phyloP scores from a whole-genome alignment of 352 stramenopile genomes.

The Globisporangium canariense region DNA sequence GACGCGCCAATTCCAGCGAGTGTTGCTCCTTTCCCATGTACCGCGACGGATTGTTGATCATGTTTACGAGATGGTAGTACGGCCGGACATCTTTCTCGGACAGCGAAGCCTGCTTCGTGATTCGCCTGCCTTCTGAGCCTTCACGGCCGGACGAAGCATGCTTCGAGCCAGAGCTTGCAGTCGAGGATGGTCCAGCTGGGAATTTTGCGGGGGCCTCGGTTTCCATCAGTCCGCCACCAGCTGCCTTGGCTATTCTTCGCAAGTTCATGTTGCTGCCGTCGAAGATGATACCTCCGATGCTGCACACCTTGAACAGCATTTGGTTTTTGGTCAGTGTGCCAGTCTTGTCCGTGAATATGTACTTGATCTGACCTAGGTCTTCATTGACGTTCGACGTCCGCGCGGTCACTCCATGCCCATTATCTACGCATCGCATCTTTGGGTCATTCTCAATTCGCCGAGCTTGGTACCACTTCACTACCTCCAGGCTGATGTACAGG shows the following conservation, averaged over 20 bases:
- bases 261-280: conserved; percentile 70
- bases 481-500: conserved; percentile 96
- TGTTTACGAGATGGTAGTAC: conserved; percentile 65
- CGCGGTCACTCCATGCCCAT: conserved; percentile 69
- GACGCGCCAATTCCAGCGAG: conserved; percentile 53
- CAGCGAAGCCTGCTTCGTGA: conserved; percentile 41
- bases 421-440: conserved; percentile 51
- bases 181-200: conserved; percentile 2
- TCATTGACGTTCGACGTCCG: conserved; percentile 94
- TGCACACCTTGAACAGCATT: conserved; percentile 96
- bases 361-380: conserved; percentile 97
- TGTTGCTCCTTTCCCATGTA: conserved; percentile 50
- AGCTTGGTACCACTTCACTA: conserved; percentile 95
- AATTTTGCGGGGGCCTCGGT: background rate
- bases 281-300: conserved; percentile 90
- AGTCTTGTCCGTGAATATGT: conserved; percentile 99
- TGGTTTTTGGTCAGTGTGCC: conserved; percentile 99
- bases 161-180: conserved; percentile 6
- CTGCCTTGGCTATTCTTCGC: conserved; percentile 29
- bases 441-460: conserved; percentile 89
- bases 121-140: conserved; percentile 22
- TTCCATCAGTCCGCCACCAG: conserved; percentile 17
- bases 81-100: conserved; percentile 68
- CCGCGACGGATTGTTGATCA: conserved; percentile 53
- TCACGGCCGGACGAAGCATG: conserved; percentile 9